Evolutionary conservation across 495 filamentous ascomycete species (phyloP), one percentile per base, ranked within the genome.

Genomic region (Penicillium daleae): DNA sequence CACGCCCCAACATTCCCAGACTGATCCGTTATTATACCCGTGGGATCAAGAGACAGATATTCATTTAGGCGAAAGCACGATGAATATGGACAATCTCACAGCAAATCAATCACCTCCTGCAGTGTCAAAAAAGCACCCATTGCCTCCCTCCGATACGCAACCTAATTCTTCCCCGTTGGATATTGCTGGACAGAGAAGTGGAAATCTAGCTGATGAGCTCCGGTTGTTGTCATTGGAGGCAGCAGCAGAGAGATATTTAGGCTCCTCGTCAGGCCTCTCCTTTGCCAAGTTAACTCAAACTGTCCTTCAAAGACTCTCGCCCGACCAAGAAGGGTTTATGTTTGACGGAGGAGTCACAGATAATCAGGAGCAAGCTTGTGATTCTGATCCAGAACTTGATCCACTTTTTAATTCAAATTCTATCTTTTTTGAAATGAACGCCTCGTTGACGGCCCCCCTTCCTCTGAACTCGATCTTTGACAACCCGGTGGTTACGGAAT

Each of bases 281-380:
- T 75, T 79, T 24, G 76, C 75, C 9, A 73, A 73, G 37, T 67
- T 79, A n/a, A 78, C 74, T 2, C 73, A 78, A 24, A 64, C 69
- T 0, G 71, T 85, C 12, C 71, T 83, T 0, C 66, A 71, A 9
- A 76, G 75, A n/a, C 65, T 85, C 22, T 80, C 81, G 8, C 80
- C 82, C 10, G 73, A 77, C 48, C 75, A 76, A 59, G 76, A 80
- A 21, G 75, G 69, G 13, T 79, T 79, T 40, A 65, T 78, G 10
- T 79, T 79, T 51, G 71, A 71, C 19, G 65, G 35, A 4, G 63
- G 22, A 62, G 66, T 12, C 39, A 51, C 21, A 60, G 67, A 13
- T 59, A 65, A 69, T 22, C 60, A 63, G 15, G 56, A 62, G n/a
- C 62, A 60, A 10, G 19, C 12, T 8, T 59, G 35, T 17, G 35